Conservation (phyloP, 495 filamentous ascomycete genomes). For the Penicillium macrosclerotiorum region DNA sequence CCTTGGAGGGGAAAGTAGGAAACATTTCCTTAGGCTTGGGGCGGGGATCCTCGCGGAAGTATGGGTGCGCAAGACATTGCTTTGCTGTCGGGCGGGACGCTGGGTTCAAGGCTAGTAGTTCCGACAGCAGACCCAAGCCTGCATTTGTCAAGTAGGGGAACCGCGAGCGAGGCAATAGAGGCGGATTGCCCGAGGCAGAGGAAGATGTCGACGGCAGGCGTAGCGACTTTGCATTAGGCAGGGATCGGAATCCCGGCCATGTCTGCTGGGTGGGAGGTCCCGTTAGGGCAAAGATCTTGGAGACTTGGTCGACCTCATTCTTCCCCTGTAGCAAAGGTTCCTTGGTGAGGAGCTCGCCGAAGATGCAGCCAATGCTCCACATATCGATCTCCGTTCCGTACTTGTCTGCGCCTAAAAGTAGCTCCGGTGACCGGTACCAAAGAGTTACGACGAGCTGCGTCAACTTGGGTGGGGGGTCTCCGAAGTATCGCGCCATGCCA, state of each 20-base stretch:
- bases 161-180: conserved; percentile 56
- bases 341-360: conserved; percentile 84
- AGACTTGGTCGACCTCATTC: conserved; percentile 88
- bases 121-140: conserved; percentile 65
- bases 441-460: conserved; percentile 95
- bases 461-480: conserved; percentile 76
- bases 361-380: conserved; percentile 97
- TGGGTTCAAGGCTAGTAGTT: conserved; percentile 75
- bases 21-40: conserved; percentile 86
- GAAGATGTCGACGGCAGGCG: conserved; percentile 60
- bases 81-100: conserved; percentile 64
- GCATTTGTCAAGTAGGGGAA: conserved; percentile 81
- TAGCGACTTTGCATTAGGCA: conserved; percentile 85
- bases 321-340: conserved; percentile 86
- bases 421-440: conserved; percentile 93
- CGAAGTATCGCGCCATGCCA: conserved; percentile 91
- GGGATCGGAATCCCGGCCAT: conserved; percentile 84
- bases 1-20: conserved; percentile 90
- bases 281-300: conserved; percentile 83
- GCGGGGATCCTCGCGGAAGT: conserved; percentile 85
- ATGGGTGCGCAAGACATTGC: conserved; percentile 72
- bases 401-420: conserved; percentile 75
- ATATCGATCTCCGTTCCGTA: conserved; percentile 84
- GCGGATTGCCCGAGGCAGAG: conserved; percentile 17
- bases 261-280: conserved; percentile 82